A percentile compares a stretch with the other conserved stretches of the same genome.
Conservation (phyloP, 1,284 basidiomycete species). For the Trametes hirsuta region DNA sequence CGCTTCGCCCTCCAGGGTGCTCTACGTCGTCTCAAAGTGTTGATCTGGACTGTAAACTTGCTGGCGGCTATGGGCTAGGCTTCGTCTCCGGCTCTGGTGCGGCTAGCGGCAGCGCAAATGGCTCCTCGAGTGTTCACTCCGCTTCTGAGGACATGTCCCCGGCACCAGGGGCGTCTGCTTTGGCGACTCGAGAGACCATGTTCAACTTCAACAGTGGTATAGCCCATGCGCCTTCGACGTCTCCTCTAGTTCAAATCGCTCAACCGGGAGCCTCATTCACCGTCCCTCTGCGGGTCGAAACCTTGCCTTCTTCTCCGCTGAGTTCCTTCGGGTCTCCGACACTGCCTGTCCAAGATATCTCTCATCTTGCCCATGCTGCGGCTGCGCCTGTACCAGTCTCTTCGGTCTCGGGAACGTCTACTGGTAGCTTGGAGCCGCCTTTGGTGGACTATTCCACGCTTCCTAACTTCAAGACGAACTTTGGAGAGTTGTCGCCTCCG, state of each 20-base stretch:
- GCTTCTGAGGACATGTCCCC: too few species aligned
- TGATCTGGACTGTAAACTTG: too few species aligned
- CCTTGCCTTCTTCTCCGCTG: not conserved
- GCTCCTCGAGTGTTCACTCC: too few species aligned
- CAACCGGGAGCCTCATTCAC: conserved; percentile 21
- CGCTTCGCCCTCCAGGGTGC: too few species aligned
- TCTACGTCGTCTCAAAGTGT: too few species aligned
- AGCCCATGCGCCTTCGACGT: not conserved
- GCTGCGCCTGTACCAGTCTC: not conserved
- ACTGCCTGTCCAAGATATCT: not conserved
- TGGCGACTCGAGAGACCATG: too few species aligned
- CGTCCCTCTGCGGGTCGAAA: conserved; percentile 12
- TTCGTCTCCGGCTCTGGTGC: too few species aligned
- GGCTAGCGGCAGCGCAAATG: too few species aligned
- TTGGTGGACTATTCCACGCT: too few species aligned
- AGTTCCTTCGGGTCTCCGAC: not conserved
- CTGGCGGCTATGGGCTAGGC: too few species aligned
- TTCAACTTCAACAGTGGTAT: too few species aligned
- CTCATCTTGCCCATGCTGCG: not conserved
- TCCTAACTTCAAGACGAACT: not conserved
- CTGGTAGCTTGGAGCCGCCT: not conserved
- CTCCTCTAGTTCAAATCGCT: conserved; percentile 7
- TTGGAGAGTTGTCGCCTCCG: not conserved
- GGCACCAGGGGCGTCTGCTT: too few species aligned
- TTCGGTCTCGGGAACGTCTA: not conserved